Conservation (phyloP, 306 rosid genomes). For the Datisca glomerata region DNA sequence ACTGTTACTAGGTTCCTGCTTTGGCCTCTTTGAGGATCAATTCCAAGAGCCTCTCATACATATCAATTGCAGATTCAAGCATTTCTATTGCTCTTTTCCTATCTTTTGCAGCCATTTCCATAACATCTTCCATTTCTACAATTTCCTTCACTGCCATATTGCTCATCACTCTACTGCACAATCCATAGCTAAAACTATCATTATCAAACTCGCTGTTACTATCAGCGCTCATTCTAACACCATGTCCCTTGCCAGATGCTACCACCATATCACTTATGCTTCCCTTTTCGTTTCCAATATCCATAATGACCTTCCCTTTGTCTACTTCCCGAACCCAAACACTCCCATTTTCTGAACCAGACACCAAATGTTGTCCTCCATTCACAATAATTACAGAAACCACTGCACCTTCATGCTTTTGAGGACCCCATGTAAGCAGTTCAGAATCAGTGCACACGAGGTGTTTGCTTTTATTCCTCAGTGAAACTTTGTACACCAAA, state of each 20-base stretch:
- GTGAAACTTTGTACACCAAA: constrained; percentile 28
- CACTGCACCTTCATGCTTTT: constrained; percentile 27
- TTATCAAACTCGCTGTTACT: background rate
- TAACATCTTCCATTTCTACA: constrained; percentile 18
- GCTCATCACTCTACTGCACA: constrained; percentile 17
- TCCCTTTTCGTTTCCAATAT: constrained; percentile 21
- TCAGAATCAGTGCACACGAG: constrained; percentile 2
- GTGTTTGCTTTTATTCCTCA: constrained; percentile 8
- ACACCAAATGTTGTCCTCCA: constrained; percentile 35
- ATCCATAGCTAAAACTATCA: constrained; percentile 5
- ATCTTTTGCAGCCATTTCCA: constrained; percentile 22
- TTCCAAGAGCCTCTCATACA: constrained; percentile 52
- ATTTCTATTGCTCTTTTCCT: constrained; percentile 37
- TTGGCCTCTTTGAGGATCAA: constrained; percentile 55
- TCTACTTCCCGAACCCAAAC: constrained; percentile 45
- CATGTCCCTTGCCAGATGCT: constrained; percentile 4
- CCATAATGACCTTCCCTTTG: constrained; percentile 27
- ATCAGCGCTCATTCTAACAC: background rate
- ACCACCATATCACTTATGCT: constrained; percentile 44
- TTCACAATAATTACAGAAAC: constrained; percentile 35
- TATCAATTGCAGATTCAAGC: constrained; percentile 52
- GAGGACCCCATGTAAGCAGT: constrained; percentile 16
- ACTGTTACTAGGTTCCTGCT: constrained; percentile 4
- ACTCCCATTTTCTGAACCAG: constrained; percentile 65
- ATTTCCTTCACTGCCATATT: constrained; percentile 14